Evolutionary conservation across 1,139 yeast genomes (phyloP), one percentile per base, ranked within the genome.

Genomic region (Entelexis paramagnoliae): DNA sequence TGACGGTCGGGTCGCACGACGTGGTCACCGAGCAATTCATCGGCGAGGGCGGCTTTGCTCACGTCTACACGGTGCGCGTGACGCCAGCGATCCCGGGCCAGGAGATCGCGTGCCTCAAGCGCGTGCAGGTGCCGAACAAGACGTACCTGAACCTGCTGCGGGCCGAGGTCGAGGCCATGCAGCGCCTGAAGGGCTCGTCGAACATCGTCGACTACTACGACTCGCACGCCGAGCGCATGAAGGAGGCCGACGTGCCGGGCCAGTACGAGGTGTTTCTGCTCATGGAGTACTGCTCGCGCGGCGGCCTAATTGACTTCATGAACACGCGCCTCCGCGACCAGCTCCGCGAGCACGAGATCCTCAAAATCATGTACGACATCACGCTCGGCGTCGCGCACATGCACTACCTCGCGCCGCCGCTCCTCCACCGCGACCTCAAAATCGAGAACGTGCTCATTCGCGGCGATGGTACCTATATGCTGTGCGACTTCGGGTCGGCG

Each of bases 401-500:
- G 82, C 98, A 91, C 69, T 81, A 84, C 58, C 68, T 86, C 51
- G 74, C 75, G 45, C 89, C 87, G 13, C 89, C 95, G 1, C 72
- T 91, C 60, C 77, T 91, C 41, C 99, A 91, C 67, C 75, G 98
- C 50, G 99, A 91, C 68, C 82, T 91, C 61, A 91, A 91, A 69
- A 89, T 93, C 60, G 99, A 91, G 67, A 91, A 91, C 66, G 96
- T 91, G 7, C 74, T 91, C 57, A 82, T 91, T 30, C 84, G 87
- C 60, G 77, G 73, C 3, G 73, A 79, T 45, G 83, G 86, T 47
- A 76, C 76, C 50, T 93, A 78, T 67, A 91, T 89, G 66, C 70
- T 91, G 39, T 84, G 95, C 65, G 99, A 91, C 68, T 91, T 91
- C 71, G 99, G 99, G 1, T 87, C 96, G 1, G 85, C 95, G 0